phyloP scores from a whole-genome alignment of 2,329 filamentous ascomycete genomes.

The Trichophyton benhamiae region DNA sequence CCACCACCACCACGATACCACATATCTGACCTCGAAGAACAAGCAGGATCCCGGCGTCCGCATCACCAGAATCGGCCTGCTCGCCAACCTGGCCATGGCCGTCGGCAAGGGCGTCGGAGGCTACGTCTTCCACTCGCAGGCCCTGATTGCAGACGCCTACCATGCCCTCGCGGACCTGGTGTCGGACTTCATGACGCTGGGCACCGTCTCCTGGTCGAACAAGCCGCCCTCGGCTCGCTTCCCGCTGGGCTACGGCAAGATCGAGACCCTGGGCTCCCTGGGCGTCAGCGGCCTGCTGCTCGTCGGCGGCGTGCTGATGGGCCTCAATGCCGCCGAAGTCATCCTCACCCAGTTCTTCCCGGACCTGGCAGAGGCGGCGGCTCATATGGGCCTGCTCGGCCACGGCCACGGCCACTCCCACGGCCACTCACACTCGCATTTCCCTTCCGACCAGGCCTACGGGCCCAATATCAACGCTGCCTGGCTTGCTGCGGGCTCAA shows the following conservation, averaged over 20 bases:
- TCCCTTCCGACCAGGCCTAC: constrained; percentile 42
- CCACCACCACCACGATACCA: constrained; percentile 71
- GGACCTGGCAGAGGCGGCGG: constrained; percentile 44
- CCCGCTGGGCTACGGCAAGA: constrained; percentile 86
- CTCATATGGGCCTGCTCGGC: constrained; percentile 30
- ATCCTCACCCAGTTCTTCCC: constrained; percentile 63
- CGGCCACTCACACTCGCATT: constrained; percentile 52
- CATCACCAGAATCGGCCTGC: constrained; percentile 79
- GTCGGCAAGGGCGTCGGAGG: constrained; percentile 85
- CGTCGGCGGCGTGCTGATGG: constrained; percentile 84
- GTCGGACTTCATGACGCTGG: constrained; percentile 85
- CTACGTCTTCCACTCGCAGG: constrained; percentile 88
- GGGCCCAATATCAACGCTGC: constrained; percentile 84
- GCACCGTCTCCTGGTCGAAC: constrained; percentile 86
- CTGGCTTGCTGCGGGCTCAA: constrained; percentile 84
- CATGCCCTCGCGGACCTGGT: constrained; percentile 92
- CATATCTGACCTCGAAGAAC: constrained; percentile 66
- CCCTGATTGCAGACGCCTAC: constrained; percentile 84
- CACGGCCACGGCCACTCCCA: constrained; percentile 51
- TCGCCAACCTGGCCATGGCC: constrained; percentile 88
- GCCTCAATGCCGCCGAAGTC: constrained; percentile 58
- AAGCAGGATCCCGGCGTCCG: constrained; percentile 87
- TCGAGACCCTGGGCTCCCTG: constrained; percentile 89
- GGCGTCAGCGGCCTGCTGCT: constrained; percentile 88
- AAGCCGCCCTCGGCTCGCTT: constrained; percentile 73